Base-by-base conservation (phyloP, 257 asterid species). In the Nicotiana knightiana region DNA sequence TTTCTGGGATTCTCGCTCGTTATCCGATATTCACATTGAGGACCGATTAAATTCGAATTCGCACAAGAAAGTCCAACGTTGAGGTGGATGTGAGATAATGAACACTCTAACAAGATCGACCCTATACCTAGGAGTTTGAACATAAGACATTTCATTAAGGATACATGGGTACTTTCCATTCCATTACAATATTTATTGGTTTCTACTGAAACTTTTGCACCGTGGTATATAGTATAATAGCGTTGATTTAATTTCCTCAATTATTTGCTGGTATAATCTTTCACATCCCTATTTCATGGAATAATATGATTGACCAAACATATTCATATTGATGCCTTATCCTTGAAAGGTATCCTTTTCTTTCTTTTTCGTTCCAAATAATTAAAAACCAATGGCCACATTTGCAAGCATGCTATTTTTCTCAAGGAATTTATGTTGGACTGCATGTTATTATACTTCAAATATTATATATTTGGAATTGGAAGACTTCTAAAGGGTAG, bases 401-500 rank as follows among this genome's bases (percentile, higher is more conserved):
- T 51, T 48, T 73, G 24, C 16, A 48, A 73, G 79, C 59, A 71
- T 43, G 13, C 37, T 11, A 46, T 21, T 71, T 70, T 43, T 4
- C 5, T 71, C 13, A 46, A 71, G 59, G 43, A 68, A 39, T 39
- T 68, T 71, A 24, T 43, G 78, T 71, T 71, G 78, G 59, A 71
- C 11, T 68, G 77, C 33, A 21, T 24, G 16, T 24, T 46, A 71
- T 21, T 12, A 6, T 18, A 12, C 57, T 43, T 21, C 2, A 71
- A 39, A 46, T 5, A 10, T 43, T 21, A 71, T 43, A 71, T 7
- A 46, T 21, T 70, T 71, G 35, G 35, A 46, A 71, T 71, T 71
- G 37, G 1, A 71, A 71, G 21, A 71, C 21, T 71, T 71, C 48
- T 46, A 10, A 68, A 68, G 17, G 33, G 12, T 18, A 68, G 18